Evolutionary conservation across 2,329 filamentous ascomycete genomes (phyloP), one percentile per base, ranked within the genome.

Genomic region (Sporothrix protearum): DNA sequence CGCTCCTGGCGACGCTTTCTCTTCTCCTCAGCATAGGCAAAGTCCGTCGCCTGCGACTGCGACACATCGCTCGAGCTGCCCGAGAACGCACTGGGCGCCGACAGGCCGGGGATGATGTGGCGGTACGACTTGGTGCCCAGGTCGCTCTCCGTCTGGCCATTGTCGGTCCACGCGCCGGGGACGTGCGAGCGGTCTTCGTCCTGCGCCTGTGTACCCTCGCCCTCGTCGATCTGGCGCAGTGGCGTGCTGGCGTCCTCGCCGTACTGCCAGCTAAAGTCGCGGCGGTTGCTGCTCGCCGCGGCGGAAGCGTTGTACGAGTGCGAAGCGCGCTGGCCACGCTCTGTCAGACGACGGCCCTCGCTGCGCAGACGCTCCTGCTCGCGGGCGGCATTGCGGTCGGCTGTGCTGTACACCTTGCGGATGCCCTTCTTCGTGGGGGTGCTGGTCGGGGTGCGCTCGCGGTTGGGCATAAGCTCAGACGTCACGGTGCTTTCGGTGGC

Each of bases 331-430:
- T 86, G 83, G 67, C 84, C 84, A 75, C 86, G 85, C 70, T 88
- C 85, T 69, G 85, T 83, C n/a, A 87, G 80, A 51, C 83, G 83
- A 25, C 83, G 81, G 0, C 87, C 87, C 79, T 90, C 88, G 64
- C 84, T 82, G 47, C 86, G 84, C 74, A 88, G 81, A 22, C 84
- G 83, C 76, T 89, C 86, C 39, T 82, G 77, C 78, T 88, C 87
- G 51, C 85, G 83, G 67, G 80, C 78, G 33, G 81, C 83, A 68
- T 81, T 86, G 75, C 85, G 85, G 79, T 88, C 86, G 10, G 86
- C 85, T 0, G 84, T 85, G 51, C 86, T 88, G 81, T 89, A 88
- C 42, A 89, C 87, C 80, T 89, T 89, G 74, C 87, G 83, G 76
- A 89, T 89, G 68, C 85, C 85, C 61, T 30, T 71, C 74, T 77